Evolutionary conservation across 1,284 basidiomycete species (phyloP), one percentile per base, ranked within the genome.

Genomic region (Trametes sp.): DNA sequence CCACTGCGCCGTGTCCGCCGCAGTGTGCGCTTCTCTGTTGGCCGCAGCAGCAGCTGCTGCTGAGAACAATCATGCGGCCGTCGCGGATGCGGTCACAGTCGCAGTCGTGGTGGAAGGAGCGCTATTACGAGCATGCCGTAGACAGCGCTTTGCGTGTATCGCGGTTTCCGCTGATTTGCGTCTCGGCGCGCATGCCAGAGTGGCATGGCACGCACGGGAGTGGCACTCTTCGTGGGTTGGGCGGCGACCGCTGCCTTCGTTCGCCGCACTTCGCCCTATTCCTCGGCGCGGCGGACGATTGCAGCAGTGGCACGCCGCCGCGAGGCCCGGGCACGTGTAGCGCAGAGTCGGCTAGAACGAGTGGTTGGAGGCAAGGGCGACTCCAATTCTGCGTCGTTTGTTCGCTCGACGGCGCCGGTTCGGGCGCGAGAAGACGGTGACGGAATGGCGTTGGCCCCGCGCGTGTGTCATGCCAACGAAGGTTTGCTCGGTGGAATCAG

Each of bases 381-480:
- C 42, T 53, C 50, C 57, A 53, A 53, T 46, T 21, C 6, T 23
- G 57, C 33, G 56, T 58, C 28, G 56, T 33, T 38, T 42, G 54
- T 36, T 29, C 28, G 21, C 44, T 51, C 51, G 50, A 48, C 42
- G 42, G 59, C 54, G 55, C 41, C 55, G 55, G 29, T 29, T 46
- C 55, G 55, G 57, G 64, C 59, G 59, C 61, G 61, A 62, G 48
- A 48, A 48, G 54, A n/a, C 28, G 52, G 52, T 42, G 59, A 61
- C 38, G 62, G 54, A 41, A 56, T 52, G 41, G 29, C 55, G 33
- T 23, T 49, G 49, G 41, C 28, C 60, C 51, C 57, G 50, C 29
- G 36, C 11, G 21, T 54, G 56, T 57, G 62, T 63, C 62, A 66
- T 63, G 65, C 59, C 65, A 66, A 63, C 57, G 52, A 66, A 45